Evolutionary conservation across 2,329 filamentous ascomycete species (phyloP).

Genomic region (Ceratocystis destructans): DNA sequence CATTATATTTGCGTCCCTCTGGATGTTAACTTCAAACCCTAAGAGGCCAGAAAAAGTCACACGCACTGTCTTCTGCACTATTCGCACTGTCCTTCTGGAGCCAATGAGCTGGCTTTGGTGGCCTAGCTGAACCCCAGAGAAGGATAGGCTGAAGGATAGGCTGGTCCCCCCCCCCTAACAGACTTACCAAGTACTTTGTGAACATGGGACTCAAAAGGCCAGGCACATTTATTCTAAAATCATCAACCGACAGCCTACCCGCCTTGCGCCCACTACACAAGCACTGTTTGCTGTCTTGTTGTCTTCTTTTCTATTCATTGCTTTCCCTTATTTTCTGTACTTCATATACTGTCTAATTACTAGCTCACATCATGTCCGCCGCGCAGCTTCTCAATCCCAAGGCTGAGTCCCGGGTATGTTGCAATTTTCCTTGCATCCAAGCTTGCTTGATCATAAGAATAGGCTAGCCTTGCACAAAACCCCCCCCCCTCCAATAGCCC

Average conservation of each 20-base stretch:
- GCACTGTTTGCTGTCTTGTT: conserved; percentile 10
- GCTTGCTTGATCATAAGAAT: conserved; percentile 5
- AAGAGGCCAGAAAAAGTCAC: conserved; percentile 8
- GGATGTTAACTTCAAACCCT: conserved; percentile 7
- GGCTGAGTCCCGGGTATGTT: conserved; percentile 83
- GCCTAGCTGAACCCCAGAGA: not conserved
- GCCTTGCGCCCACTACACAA: conserved; percentile 8
- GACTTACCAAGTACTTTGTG: not conserved
- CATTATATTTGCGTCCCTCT: not conserved
- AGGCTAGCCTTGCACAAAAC: conserved; percentile 6
- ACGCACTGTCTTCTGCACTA: not conserved
- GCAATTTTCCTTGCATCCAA: conserved; percentile 12
- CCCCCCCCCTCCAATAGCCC: not conserved
- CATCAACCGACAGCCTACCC: conserved; percentile 13
- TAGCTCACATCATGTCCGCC: conserved; percentile 58
- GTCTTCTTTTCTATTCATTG: conserved; percentile 4
- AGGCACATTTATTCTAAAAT: conserved; percentile 8
- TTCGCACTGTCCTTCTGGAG: conserved; percentile 7
- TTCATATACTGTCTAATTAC: conserved; percentile 29
- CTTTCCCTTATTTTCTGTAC: conserved; percentile 22
- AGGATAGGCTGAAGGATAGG: too few relatives aligned
- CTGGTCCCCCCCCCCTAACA: conserved; percentile 5
- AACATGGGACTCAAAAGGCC: conserved; percentile 7
- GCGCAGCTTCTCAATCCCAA: conserved; percentile 98
- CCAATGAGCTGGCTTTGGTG: conserved; percentile 9